Evolutionary conservation across 2,329 filamentous ascomycete species (phyloP), one percentile per base, ranked within the genome.

Genomic region (Botryotinia narcissicola): DNA sequence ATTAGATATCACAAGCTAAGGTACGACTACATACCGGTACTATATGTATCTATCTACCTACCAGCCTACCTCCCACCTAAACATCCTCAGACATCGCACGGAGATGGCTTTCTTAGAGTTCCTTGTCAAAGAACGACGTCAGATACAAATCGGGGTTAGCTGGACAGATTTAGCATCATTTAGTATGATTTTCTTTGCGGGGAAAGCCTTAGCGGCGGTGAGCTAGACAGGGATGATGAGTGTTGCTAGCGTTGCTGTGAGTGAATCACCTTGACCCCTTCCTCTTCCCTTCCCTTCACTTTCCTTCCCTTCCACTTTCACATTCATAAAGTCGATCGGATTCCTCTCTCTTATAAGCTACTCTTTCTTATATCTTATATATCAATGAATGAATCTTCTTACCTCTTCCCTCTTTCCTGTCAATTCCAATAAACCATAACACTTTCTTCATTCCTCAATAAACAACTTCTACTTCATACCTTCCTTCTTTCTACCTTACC

Each of bases 81-180:
- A 22, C 44, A 48, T 51, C 25, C 48, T 54, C 48, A n/a, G 48
- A 54, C 48, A 54, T 16, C 25, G 48, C 48, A 57, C 51, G n/a
- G 51, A 57, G 42, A 22, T 20, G 10, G 16, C 61, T 32, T 44
- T 16, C 42, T 16, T 29, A 29, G 3, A 9, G 4, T 14, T 46
- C 62, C 42, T 64, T 64, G 62, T 46, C 62, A 25, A 32, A 46
- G 16, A 46, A 64, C 62, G 62, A 64, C 35, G 64, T 68, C 64
- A 54, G 64, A 14, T 40, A 14, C 35, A 1, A 9, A 68, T 54
- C n/a, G 18, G 64, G 64, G 1, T 29, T 68, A 29, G 64, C 6
- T 14, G 16, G 3, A 1, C n/a, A 29, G 6, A 29, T 29, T 18
- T 57, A 57, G 51, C 46, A 20, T 8, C 16, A 2, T 29, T 68